These are phyloP conservation scores for Camellia granthamiana DNA, from an alignment of 148 eudicot species.

Conservation along the genomic window DNA sequence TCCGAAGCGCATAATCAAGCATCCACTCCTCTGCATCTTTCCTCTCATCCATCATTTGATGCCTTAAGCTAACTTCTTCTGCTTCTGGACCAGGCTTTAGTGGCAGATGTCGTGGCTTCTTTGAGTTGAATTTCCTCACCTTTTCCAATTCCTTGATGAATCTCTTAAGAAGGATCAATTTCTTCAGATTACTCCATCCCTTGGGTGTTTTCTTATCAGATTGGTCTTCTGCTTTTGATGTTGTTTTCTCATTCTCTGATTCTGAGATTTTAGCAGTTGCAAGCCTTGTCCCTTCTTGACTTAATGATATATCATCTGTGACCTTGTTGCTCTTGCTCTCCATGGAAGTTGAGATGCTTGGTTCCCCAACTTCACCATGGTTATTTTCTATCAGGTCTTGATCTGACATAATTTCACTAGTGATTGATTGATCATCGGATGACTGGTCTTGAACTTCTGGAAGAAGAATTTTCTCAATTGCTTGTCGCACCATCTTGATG, in stretches of 20 bases:
- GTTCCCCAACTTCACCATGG: slow-evolving; percentile 21
- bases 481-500: slow-evolving; percentile 76
- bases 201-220: slow-evolving; percentile 44
- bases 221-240: slow-evolving; percentile 24
- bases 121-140: slow-evolving; percentile 53
- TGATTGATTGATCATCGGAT: slow-evolving; percentile 39
- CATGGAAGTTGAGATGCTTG: slow-evolving; percentile 7
- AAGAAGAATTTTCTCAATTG: slow-evolving; percentile 69
- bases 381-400: slow-evolving; percentile 26
- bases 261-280: slow-evolving; percentile 7
- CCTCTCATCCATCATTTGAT: slow-evolving; percentile 48
- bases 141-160: slow-evolving; percentile 75
- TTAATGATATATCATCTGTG: slow-evolving; percentile 15
- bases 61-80: slow-evolving; percentile 61
- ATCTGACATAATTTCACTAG: slow-evolving; percentile 29
- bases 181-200: slow-evolving; percentile 65
- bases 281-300: slow-evolving; percentile 22
- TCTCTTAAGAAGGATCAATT: slow-evolving; percentile 54
- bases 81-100: slow-evolving; percentile 39
- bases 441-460: slow-evolving; percentile 63
- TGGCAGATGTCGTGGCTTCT: slow-evolving; percentile 37
- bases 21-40: slow-evolving; percentile 77
- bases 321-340: slow-evolving; percentile 16
- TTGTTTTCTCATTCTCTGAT: slow-evolving; percentile 23
- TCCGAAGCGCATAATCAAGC: slow-evolving; percentile 87